phyloP scores from a whole-genome alignment of 768 basidiomycete genomes.

The Tubosaeta sp. region DNA sequence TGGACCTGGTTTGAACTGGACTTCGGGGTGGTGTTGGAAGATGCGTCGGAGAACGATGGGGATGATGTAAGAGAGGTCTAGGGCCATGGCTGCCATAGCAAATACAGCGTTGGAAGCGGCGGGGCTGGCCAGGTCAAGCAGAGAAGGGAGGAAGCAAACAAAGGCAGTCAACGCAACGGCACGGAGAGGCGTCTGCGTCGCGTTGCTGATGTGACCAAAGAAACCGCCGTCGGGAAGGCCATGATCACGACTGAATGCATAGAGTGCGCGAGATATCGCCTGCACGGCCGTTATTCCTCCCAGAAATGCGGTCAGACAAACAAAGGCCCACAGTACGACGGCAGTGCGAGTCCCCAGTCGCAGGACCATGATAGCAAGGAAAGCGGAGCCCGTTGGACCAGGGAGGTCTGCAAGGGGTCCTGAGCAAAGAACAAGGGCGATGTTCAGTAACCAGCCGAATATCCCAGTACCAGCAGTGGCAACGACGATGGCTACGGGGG shows the following conservation, averaged over 20 bases:
- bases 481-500: conserved; percentile 41
- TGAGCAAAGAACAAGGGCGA: conserved; percentile 56
- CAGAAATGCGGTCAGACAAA: conserved; percentile 58
- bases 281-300: conserved; percentile 48
- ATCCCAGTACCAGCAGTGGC: conserved; percentile 44
- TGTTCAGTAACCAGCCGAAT: conserved; percentile 65
- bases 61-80: conserved; percentile 54
- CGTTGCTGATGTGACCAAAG: conserved; percentile 45
- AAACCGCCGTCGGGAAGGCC: conserved; percentile 55
- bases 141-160: conserved; percentile 39
- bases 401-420: conserved; percentile 47
- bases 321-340: conserved; percentile 54
- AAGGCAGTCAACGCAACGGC: conserved; percentile 51
- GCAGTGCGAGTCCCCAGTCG: conserved; percentile 49
- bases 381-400: conserved; percentile 49
- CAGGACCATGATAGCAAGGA: conserved; percentile 53
- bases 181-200: conserved; percentile 52
- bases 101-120: conserved; percentile 56
- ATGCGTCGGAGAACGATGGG: conserved; percentile 50
- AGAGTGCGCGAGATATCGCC: conserved; percentile 55
- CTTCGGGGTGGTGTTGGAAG: conserved; percentile 53
- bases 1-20: conserved; percentile 55
- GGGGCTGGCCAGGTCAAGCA: conserved; percentile 50
- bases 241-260: conserved; percentile 53
- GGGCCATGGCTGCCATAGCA: conserved; percentile 49